These are phyloP conservation scores for Silybum marianum DNA, from an alignment of 129 eudicot species.

Conservation along the genomic window DNA sequence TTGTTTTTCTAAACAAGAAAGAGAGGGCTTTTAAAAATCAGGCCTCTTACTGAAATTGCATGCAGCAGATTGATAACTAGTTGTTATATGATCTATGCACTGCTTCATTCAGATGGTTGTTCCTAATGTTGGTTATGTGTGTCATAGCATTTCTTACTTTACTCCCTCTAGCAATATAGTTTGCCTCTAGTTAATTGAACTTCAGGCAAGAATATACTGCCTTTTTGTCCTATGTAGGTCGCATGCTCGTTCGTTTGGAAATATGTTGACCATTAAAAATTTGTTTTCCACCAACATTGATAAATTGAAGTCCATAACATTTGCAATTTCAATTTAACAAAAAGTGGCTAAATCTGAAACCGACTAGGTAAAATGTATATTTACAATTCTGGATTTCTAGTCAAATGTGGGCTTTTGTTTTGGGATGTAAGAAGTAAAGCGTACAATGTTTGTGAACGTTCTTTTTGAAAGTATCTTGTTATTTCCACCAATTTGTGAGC, in stretches of 20 bases:
- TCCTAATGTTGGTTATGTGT: neutral
- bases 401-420: conserved; percentile 6
- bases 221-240: neutral
- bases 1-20: neutral
- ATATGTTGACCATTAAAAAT: neutral
- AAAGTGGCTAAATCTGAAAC: neutral
- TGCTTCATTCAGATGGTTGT: neutral
- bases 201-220: neutral
- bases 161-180: neutral
- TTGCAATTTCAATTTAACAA: neutral
- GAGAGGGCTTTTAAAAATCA: neutral
- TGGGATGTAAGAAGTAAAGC: conserved; percentile 6
- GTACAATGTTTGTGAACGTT: neutral
- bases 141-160: neutral
- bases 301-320: neutral
- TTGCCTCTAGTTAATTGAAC: conserved; percentile 11
- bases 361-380: neutral
- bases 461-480: neutral
- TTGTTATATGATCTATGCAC: neutral
- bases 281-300: neutral
- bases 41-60: neutral
- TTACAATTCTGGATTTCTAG: neutral
- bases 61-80: neutral
- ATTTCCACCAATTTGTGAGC: neutral
- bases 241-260: neutral